These are phyloP conservation scores for Limnanthes douglasii DNA, from an alignment of 345 rosid genomes.

Conservation along the genomic window DNA sequence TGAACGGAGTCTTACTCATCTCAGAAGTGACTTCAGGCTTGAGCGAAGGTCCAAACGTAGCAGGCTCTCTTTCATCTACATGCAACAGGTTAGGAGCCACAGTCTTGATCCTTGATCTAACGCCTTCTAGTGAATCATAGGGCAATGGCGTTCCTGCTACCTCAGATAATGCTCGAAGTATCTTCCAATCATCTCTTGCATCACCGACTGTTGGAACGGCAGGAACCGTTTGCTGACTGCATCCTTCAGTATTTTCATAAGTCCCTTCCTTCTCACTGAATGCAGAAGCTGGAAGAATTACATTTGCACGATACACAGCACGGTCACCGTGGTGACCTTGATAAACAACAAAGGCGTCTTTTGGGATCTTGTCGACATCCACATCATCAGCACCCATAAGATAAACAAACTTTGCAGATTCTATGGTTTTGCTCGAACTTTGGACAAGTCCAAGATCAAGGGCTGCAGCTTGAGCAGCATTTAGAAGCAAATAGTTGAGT, in stretches of 20 bases:
- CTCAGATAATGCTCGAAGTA: slow-evolving; percentile 81
- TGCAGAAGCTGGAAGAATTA: slow-evolving; percentile 86
- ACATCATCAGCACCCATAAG: slow-evolving; percentile 97
- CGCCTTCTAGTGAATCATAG: slow-evolving; percentile 50
- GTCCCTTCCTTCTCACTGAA: slow-evolving; percentile 94
- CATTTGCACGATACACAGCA: slow-evolving; percentile 78
- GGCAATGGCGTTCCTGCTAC: slow-evolving; percentile 65
- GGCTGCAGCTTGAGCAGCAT: slow-evolving; percentile 97
- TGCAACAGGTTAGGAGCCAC: slow-evolving; percentile 83
- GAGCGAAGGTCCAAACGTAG: slow-evolving; percentile 51
- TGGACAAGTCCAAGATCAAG: slow-evolving; percentile 97
- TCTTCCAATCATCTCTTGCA: slow-evolving; percentile 98
- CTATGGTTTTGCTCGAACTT: slow-evolving; percentile 45
- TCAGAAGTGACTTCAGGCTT: slow-evolving; percentile 30
- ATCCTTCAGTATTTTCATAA: slow-evolving; percentile 90
- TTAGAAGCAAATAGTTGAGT: slow-evolving; percentile 66
- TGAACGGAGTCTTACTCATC: slow-evolving; percentile 44
- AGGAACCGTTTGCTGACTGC: slow-evolving; percentile 75
- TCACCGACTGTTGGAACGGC: slow-evolving; percentile 98
- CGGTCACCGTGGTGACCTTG: slow-evolving; percentile 97
- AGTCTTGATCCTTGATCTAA: slow-evolving; percentile 52
- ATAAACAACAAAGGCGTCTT: slow-evolving; percentile 85
- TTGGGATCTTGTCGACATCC: slow-evolving; percentile 62
- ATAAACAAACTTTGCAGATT: slow-evolving; percentile 75
- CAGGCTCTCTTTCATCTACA: slow-evolving; percentile 66